Conservation (phyloP, 2,329 filamentous ascomycete species). For the Claviceps sorghi region DNA sequence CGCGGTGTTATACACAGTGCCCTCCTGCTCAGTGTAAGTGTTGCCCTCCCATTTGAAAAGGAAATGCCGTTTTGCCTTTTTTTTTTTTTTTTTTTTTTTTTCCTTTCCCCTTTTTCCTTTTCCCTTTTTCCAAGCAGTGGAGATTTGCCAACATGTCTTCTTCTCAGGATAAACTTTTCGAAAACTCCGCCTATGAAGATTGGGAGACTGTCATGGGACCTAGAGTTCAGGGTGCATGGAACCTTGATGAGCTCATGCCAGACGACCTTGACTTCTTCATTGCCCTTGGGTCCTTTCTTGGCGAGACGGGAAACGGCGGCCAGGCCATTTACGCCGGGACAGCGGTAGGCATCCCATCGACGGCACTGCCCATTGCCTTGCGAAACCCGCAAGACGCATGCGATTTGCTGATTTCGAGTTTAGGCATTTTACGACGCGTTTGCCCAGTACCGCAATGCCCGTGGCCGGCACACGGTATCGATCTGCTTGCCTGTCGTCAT, state of each 20-base stretch:
- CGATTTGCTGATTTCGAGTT: neutral
- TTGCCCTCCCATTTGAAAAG: neutral
- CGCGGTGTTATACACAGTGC: slow-evolving; percentile 16
- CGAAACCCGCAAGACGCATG: too few relatives aligned
- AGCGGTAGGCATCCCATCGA: neutral
- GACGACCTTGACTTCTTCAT: slow-evolving; percentile 23
- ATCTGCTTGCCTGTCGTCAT: slow-evolving; percentile 10
- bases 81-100: too few relatives aligned
- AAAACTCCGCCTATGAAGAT: slow-evolving; percentile 20
- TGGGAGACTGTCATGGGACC: slow-evolving; percentile 19
- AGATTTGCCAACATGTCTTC: neutral
- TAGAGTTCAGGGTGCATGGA: slow-evolving; percentile 26
- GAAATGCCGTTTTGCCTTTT: too few relatives aligned
- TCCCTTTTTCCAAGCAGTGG: too few relatives aligned
- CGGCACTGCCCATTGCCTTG: neutral
- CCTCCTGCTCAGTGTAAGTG: slow-evolving; percentile 21
- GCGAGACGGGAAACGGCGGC: slow-evolving; percentile 32
- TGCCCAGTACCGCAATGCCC: slow-evolving; percentile 17
- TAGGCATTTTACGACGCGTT: slow-evolving; percentile 28
- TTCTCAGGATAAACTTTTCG: slow-evolving; percentile 17
- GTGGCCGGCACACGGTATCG: slow-evolving; percentile 12
- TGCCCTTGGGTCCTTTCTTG: slow-evolving; percentile 26
- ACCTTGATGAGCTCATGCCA: slow-evolving; percentile 20
- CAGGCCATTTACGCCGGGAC: slow-evolving; percentile 33
- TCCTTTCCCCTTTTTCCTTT: too few relatives aligned